A percentile compares a stretch with the other conserved stretches of the same genome.
These are phyloP conservation scores for Populus pruinosa DNA, from an alignment of 345 rosid species.

Conservation along the genomic window DNA sequence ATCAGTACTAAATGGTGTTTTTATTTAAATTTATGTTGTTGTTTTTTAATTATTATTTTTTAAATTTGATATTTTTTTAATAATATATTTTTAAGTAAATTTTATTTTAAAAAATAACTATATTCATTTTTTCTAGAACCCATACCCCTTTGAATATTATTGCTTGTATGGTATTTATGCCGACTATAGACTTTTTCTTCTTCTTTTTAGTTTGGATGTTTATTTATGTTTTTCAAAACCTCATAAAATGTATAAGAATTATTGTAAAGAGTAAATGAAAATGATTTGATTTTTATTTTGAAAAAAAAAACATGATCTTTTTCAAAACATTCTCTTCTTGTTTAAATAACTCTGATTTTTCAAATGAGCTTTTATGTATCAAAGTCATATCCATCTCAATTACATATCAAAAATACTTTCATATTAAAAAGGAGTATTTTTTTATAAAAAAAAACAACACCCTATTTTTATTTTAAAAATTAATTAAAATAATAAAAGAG, in stretches of 20 bases:
- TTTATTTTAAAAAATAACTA: too few relatives aligned
- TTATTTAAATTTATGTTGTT: too few relatives aligned
- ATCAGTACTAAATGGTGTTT: too few relatives aligned
- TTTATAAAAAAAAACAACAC: too few relatives aligned
- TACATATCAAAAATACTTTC: neutral
- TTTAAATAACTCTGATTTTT: too few relatives aligned
- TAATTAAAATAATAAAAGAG: neutral
- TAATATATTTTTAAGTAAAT: too few relatives aligned
- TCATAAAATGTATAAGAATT: neutral
- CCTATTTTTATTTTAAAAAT: too few relatives aligned
- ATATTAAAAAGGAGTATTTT: too few relatives aligned
- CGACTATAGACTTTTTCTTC: slow-evolving; percentile 58
- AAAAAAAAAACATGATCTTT: neutral
- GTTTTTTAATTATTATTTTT: too few relatives aligned
- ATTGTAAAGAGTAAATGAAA: neutral
- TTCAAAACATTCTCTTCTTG: too few relatives aligned
- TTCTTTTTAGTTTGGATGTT: neutral
- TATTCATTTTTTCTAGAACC: too few relatives aligned
- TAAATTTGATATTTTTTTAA: rapidly evolving
- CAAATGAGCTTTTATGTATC: too few relatives aligned
- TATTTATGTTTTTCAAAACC: neutral
- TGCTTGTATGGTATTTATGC: slow-evolving; percentile 28
- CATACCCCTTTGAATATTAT: slow-evolving; percentile 22
- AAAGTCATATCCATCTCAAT: neutral
- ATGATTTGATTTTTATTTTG: neutral